Percentiles rank a stretch among this genome's conserved stretches.
Conservation (phyloP, 129 eudicot species). For the Saussurea involucrata region DNA sequence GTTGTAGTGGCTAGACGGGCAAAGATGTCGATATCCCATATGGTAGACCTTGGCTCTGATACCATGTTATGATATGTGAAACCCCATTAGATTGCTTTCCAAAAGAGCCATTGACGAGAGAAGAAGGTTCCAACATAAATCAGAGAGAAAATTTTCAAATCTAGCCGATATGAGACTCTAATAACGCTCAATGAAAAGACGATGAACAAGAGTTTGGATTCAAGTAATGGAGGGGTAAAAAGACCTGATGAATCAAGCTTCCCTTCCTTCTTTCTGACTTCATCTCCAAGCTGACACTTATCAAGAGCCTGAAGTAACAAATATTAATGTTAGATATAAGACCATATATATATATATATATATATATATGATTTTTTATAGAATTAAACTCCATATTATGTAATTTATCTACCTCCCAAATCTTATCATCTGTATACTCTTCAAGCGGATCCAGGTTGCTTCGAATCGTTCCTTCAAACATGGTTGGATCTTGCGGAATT, state of each 20-base stretch:
- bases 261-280: constrained; percentile 73
- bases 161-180: not conserved
- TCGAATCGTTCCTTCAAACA: constrained; percentile 93
- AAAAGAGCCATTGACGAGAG: no score
- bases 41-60: no score
- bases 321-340: not conserved
- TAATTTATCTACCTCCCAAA: constrained; percentile 74
- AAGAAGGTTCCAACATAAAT: not conserved
- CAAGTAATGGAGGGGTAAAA: not conserved
- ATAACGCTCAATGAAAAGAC: not conserved
- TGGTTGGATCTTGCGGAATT: constrained; percentile 97
- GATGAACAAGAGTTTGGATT: not conserved
- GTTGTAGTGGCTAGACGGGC: no score
- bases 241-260: constrained; percentile 80
- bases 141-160: not conserved
- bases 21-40: no score
- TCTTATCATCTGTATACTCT: constrained; percentile 78
- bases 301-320: constrained; percentile 56
- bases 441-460: constrained; percentile 92
- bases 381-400: not conserved
- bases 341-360: no score
- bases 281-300: constrained; percentile 89
- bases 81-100: not conserved
- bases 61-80: no score
- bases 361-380: no score